Evolutionary conservation across 208 protist species (phyloP).

Genomic region (Porcisia hertigi): DNA sequence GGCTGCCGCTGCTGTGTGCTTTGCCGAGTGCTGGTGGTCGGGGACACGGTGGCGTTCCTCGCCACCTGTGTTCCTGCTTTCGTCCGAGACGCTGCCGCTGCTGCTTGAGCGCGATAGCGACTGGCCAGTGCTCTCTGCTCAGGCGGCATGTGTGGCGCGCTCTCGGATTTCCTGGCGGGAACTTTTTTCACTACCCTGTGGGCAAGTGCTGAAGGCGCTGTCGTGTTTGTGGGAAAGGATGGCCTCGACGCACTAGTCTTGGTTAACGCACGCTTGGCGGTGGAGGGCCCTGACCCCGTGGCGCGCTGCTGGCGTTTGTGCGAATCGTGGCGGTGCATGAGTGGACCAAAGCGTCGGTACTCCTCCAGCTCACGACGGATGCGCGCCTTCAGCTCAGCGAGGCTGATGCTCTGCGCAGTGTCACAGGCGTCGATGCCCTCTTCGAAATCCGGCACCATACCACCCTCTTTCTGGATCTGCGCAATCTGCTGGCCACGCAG

Average conservation of each 20-base stretch:
- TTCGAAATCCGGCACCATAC: slow-evolving; percentile 35
- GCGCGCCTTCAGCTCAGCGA: slow-evolving; percentile 55
- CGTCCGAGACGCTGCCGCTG: not conserved
- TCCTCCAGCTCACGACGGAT: slow-evolving; percentile 71
- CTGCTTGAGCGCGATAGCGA: slow-evolving; percentile 2
- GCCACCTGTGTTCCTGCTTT: not conserved
- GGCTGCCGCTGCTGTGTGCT: slow-evolving; percentile 13
- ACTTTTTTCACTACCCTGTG: not conserved
- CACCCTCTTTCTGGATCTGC: slow-evolving; percentile 24
- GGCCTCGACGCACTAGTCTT: not conserved
- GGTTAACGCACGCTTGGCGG: not conserved
- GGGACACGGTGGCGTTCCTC: not conserved
- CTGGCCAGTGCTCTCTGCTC: not conserved
- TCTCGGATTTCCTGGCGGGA: not conserved
- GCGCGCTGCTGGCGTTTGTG: slow-evolving; percentile 14
- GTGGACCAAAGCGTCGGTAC: slow-evolving; percentile 52
- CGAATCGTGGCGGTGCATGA: slow-evolving; percentile 34
- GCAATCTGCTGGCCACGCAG: slow-evolving; percentile 27
- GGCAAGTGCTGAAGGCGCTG: not conserved
- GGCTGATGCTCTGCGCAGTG: slow-evolving; percentile 38
- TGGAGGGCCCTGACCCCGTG: too few relatives aligned
- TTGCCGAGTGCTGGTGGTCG: not conserved
- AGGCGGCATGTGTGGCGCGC: not conserved
- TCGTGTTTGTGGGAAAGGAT: not conserved
- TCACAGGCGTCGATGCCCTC: slow-evolving; percentile 50